Percentiles rank a stretch among this genome's conserved stretches.
Evolutionary conservation across 495 filamentous ascomycete species (phyloP).

Genomic region (Haplographium delicatum): DNA sequence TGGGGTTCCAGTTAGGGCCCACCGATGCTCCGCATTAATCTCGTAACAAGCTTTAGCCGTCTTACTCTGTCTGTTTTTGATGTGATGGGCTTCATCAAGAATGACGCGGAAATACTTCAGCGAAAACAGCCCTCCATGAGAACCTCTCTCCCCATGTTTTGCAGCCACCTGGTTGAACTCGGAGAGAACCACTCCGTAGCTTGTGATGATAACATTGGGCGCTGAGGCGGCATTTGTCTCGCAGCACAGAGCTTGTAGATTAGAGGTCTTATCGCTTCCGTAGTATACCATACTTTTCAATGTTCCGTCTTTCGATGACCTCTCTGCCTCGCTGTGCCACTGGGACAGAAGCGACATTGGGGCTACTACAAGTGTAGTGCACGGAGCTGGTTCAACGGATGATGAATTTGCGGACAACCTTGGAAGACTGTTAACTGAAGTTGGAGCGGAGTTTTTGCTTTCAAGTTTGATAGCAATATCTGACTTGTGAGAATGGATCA

Average conservation of each 20-base stretch:
- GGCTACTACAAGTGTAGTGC: slow-evolving; percentile 89
- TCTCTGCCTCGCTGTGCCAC: slow-evolving; percentile 93
- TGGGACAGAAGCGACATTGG: slow-evolving; percentile 92
- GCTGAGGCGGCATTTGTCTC: slow-evolving; percentile 66
- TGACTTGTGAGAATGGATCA: slow-evolving; percentile 81
- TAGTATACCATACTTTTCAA: slow-evolving; percentile 88
- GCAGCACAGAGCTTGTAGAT: slow-evolving; percentile 72
- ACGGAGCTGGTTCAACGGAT: slow-evolving; percentile 62
- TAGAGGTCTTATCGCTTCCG: slow-evolving; percentile 71
- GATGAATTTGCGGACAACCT: slow-evolving; percentile 50
- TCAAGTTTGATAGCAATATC: slow-evolving; percentile 33
- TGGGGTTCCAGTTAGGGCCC: slow-evolving; percentile 91
- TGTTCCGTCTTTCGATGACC: slow-evolving; percentile 74
- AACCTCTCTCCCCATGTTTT: slow-evolving; percentile 47
- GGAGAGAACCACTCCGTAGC: slow-evolving; percentile 85
- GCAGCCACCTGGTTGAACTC: slow-evolving; percentile 71
- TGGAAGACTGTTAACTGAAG: slow-evolving; percentile 50
- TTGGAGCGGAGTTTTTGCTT: slow-evolving; percentile 25
- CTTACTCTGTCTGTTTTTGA: slow-evolving; percentile 88
- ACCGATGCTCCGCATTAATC: slow-evolving; percentile 76
- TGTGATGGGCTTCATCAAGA: slow-evolving; percentile 88
- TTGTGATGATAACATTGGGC: slow-evolving; percentile 91
- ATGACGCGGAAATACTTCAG: slow-evolving; percentile 92
- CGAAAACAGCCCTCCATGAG: slow-evolving; percentile 75
- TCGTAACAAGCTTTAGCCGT: slow-evolving; percentile 92